These are phyloP conservation scores for Pseudozyma sp. DNA, from an alignment of 1,284 basidiomycete genomes.

Conservation along the genomic window DNA sequence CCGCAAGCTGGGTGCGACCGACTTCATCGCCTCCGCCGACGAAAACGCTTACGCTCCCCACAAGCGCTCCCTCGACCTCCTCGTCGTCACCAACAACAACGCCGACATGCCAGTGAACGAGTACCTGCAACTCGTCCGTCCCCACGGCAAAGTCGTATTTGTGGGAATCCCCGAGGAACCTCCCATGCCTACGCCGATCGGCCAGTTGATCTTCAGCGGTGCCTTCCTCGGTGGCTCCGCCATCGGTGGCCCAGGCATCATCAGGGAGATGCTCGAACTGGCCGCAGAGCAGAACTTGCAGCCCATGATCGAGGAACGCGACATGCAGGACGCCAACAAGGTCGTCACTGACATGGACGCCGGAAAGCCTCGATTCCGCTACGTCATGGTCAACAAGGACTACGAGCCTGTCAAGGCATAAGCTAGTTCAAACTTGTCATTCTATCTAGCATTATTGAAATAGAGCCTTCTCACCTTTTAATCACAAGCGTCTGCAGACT, in stretches of 20 bases:
- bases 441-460: background rate
- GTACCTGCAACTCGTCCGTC: constrained; percentile 70
- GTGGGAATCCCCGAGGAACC: constrained; percentile 69
- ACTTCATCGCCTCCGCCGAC: constrained; percentile 53
- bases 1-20: constrained; percentile 56
- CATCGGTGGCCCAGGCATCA: constrained; percentile 65
- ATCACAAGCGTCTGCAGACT: too few species aligned
- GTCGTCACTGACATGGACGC: constrained; percentile 55
- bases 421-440: background rate
- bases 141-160: constrained; percentile 69
- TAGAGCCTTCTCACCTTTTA: background rate
- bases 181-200: constrained; percentile 58
- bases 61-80: constrained; percentile 70
- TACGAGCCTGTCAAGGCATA: constrained; percentile 43
- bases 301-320: constrained; percentile 56
- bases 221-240: constrained; percentile 58
- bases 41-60: constrained; percentile 55
- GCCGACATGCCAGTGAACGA: constrained; percentile 67
- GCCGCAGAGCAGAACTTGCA: constrained; percentile 54
- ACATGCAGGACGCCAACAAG: constrained; percentile 59
- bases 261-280: constrained; percentile 65
- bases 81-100: constrained; percentile 71
- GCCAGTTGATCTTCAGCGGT: constrained; percentile 40
- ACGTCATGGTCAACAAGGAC: constrained; percentile 71
- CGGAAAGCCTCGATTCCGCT: constrained; percentile 69